A percentile compares a stretch with the other conserved stretches of the same genome.
phyloP scores from a whole-genome alignment of 768 basidiomycete genomes.

The Boletus sensibilis region DNA sequence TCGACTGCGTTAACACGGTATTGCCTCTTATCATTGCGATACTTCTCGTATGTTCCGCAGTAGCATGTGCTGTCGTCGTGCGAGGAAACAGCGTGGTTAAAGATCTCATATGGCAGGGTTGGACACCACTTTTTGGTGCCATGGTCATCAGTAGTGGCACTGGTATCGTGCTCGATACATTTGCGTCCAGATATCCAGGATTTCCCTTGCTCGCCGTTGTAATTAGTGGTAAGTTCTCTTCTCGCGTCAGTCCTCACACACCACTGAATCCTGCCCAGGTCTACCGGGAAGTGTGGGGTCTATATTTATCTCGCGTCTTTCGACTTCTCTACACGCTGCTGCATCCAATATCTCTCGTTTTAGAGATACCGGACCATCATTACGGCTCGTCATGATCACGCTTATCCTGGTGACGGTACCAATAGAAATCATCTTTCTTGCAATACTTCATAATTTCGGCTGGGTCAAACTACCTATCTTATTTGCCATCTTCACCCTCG shows the following conservation, averaged over 20 bases:
- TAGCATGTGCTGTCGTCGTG: slow-evolving; percentile 53
- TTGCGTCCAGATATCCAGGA: slow-evolving; percentile 83
- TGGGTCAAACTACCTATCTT: slow-evolving; percentile 75
- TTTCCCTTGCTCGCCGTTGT: slow-evolving; percentile 87
- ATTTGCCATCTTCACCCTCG: slow-evolving; percentile 65
- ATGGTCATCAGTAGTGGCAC: slow-evolving; percentile 87
- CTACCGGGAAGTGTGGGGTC: slow-evolving; percentile 88
- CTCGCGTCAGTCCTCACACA: background rate
- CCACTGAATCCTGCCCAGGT: slow-evolving; percentile 39
- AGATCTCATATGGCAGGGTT: slow-evolving; percentile 77
- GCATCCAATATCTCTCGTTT: slow-evolving; percentile 7
- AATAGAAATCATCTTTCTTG: slow-evolving; percentile 73
- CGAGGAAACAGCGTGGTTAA: slow-evolving; percentile 66
- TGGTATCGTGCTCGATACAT: slow-evolving; percentile 88
- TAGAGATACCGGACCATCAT: slow-evolving; percentile 33
- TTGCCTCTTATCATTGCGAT: slow-evolving; percentile 57
- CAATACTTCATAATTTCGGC: slow-evolving; percentile 59
- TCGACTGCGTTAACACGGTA: slow-evolving; percentile 62
- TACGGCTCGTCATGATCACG: slow-evolving; percentile 59
- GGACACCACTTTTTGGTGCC: slow-evolving; percentile 87
- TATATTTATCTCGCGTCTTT: slow-evolving; percentile 87
- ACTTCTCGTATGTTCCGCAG: slow-evolving; percentile 47
- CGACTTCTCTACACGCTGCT: slow-evolving; percentile 75
- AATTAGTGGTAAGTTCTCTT: slow-evolving; percentile 63
- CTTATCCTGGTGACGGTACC: slow-evolving; percentile 79